Evolutionary conservation across 345 rosid species (phyloP).

Genomic region (Zanthoxylum bungeanum): DNA sequence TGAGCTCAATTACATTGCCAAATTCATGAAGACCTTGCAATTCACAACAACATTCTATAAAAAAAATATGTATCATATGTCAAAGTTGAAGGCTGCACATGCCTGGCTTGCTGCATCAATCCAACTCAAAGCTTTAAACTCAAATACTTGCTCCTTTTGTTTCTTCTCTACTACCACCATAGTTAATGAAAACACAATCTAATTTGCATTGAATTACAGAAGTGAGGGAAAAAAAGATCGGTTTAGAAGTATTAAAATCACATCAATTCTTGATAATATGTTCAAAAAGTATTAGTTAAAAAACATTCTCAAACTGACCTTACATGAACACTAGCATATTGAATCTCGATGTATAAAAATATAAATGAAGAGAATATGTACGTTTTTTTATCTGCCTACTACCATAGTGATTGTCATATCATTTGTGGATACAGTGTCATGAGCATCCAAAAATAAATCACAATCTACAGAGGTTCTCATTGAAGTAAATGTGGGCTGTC

Average conservation of each 20-base stretch:
- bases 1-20: too few relatives aligned
- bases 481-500: slow-evolving; percentile 55
- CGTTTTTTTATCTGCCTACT: slow-evolving; percentile 40
- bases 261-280: too few relatives aligned
- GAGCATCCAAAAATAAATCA: slow-evolving; percentile 29
- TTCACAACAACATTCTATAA: too few relatives aligned
- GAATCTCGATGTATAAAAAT: neutral
- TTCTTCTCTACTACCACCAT: neutral
- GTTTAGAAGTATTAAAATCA: too few relatives aligned
- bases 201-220: neutral
- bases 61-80: too few relatives aligned
- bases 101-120: slow-evolving; percentile 17
- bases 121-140: slow-evolving; percentile 1
- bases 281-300: neutral
- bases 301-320: neutral
- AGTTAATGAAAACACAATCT: slow-evolving; percentile 9
- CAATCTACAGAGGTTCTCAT: slow-evolving; percentile 40
- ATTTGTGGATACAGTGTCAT: slow-evolving; percentile 48
- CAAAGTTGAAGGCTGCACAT: too few relatives aligned
- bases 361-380: neutral
- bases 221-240: too few relatives aligned
- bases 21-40: too few relatives aligned
- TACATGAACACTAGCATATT: too few relatives aligned
- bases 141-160: neutral
- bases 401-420: slow-evolving; percentile 50